These are phyloP conservation scores for Microdochium bolleyi DNA, from an alignment of 2,329 filamentous ascomycete genomes.

Conservation along the genomic window DNA sequence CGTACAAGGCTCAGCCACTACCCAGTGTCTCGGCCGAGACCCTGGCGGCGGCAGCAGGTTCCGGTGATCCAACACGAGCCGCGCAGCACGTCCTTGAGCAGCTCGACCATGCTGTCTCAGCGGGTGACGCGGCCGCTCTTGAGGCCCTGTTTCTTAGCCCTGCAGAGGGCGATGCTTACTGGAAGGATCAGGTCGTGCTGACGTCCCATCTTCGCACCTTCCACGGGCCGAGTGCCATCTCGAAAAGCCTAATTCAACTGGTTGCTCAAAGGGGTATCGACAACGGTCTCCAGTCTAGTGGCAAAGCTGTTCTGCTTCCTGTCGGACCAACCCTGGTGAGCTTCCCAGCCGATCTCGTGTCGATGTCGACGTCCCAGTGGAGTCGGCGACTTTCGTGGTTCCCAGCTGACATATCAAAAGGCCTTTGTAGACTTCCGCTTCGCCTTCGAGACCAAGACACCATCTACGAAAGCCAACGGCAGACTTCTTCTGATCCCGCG, in stretches of 20 bases:
- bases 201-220: slow-evolving; percentile 29
- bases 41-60: slow-evolving; percentile 2
- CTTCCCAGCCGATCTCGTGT: neutral
- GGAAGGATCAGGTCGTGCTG: slow-evolving; percentile 25
- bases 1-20: slow-evolving; percentile 15
- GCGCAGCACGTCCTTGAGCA: slow-evolving; percentile 6
- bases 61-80: slow-evolving; percentile 4
- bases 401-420: slow-evolving; percentile 5
- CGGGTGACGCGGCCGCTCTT: slow-evolving; percentile 11
- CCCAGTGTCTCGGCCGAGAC: slow-evolving; percentile 9
- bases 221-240: slow-evolving; percentile 10
- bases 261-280: slow-evolving; percentile 7
- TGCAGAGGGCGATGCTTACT: slow-evolving; percentile 19
- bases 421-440: slow-evolving; percentile 22
- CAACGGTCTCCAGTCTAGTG: slow-evolving; percentile 7
- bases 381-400: neutral
- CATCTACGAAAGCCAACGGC: slow-evolving; percentile 19
- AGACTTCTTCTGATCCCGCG: slow-evolving; percentile 20
- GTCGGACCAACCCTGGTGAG: slow-evolving; percentile 6
- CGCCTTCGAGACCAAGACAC: slow-evolving; percentile 20
- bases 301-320: slow-evolving; percentile 7
- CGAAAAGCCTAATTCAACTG: slow-evolving; percentile 12
- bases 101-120: slow-evolving; percentile 11
- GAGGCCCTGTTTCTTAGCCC: slow-evolving; percentile 16
- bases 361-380: too few relatives aligned